Conservation (phyloP, 1,284 basidiomycete genomes). For the Marasmius fiardii region DNA sequence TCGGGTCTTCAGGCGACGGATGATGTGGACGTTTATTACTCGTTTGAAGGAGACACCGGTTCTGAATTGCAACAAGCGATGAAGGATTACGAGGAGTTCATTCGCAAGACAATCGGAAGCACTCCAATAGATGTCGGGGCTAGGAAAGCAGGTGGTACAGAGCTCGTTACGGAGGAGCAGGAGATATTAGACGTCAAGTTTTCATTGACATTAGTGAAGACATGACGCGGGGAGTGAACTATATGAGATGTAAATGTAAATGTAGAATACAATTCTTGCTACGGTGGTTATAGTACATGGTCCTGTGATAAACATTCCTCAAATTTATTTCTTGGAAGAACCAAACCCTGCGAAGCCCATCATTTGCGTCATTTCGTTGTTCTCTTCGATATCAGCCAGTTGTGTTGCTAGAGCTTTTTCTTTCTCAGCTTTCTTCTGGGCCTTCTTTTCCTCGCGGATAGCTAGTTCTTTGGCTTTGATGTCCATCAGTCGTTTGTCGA, state of each 20-base stretch:
- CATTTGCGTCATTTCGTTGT: conserved; percentile 72
- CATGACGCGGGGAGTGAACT: conserved; percentile 25
- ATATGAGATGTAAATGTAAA: conserved; percentile 25
- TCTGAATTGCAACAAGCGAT: conserved; percentile 74
- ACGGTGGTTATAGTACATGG: conserved; percentile 20
- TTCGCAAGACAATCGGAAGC: conserved; percentile 76
- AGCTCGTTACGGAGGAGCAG: conserved; percentile 81
- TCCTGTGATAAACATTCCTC: neutral
- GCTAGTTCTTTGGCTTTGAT: conserved; percentile 73
- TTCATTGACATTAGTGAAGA: conserved; percentile 58
- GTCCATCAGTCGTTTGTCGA: conserved; percentile 83
- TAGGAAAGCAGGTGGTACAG: conserved; percentile 40
- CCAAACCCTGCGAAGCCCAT: conserved; percentile 97
- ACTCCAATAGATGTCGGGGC: conserved; percentile 62
- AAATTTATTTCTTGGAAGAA: conserved; percentile 66
- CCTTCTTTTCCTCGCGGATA: conserved; percentile 66
- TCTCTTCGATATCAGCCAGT: conserved; percentile 49
- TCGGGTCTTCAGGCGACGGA: conserved; percentile 94
- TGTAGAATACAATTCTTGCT: conserved; percentile 21
- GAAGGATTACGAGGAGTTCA: conserved; percentile 64
- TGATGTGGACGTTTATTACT: conserved; percentile 89
- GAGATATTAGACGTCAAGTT: conserved; percentile 86
- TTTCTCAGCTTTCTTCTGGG: conserved; percentile 67
- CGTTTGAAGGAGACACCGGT: conserved; percentile 70
- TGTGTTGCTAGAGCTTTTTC: conserved; percentile 66